Conservation (phyloP, 1,139 yeast species). For the Komagataea norvegica region DNA sequence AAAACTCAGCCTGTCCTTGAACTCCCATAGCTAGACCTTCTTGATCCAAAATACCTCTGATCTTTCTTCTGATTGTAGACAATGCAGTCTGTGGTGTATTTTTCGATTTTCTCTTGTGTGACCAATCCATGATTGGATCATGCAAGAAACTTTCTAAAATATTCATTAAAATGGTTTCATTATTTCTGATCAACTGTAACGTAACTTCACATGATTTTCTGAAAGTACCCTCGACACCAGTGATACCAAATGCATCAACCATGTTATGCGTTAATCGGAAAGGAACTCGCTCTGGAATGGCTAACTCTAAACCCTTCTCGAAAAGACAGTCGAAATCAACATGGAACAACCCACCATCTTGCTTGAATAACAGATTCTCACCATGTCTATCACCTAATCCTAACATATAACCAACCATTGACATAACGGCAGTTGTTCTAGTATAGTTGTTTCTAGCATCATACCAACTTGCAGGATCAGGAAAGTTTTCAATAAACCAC, state of each 20-base stretch:
- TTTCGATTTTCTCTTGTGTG: conserved; percentile 29
- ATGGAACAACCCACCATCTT: conserved; percentile 79
- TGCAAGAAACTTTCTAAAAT: conserved; percentile 87
- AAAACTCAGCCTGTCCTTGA: conserved; percentile 86
- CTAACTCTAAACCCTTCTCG: conserved; percentile 57
- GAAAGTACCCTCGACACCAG: conserved; percentile 88
- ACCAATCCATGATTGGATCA: conserved; percentile 84
- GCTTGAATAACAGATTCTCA: conserved; percentile 77
- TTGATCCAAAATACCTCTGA: conserved; percentile 77
- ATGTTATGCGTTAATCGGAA: conserved; percentile 85
- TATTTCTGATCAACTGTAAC: conserved; percentile 60
- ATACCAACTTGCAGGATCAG: conserved; percentile 90
- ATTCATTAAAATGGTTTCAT: conserved; percentile 88
- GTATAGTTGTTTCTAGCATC: conserved; percentile 69
- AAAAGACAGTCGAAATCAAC: conserved; percentile 96
- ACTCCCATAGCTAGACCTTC: conserved; percentile 87
- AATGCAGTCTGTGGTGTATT: conserved; percentile 64
- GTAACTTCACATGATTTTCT: conserved; percentile 85
- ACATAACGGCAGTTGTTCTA: conserved; percentile 91
- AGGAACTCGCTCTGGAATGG: conserved; percentile 86
- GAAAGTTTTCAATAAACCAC: conserved; percentile 86
- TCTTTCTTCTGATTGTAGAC: conserved; percentile 67
- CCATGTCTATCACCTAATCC: conserved; percentile 96
- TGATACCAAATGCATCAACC: conserved; percentile 87
- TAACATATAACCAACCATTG: conserved; percentile 87